Conservation (phyloP, 2,329 filamentous ascomycete genomes). For the Colletotrichum magnum region DNA sequence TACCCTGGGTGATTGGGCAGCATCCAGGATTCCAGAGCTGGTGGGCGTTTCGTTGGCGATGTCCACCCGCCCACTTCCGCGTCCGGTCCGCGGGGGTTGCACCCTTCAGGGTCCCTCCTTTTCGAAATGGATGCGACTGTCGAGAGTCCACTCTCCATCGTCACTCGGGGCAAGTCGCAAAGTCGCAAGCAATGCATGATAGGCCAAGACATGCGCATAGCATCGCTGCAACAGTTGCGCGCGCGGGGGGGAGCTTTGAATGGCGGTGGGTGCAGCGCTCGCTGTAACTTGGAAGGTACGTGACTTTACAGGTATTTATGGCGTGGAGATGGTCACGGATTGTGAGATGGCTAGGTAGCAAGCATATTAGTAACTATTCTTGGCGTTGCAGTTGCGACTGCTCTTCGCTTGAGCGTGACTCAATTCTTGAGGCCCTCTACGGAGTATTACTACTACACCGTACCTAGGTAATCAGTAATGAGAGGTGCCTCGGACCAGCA, state of each 20-base stretch:
- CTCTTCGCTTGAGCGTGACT: not conserved
- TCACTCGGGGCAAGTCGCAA: not conserved
- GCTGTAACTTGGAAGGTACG: not conserved
- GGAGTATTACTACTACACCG: too few species aligned
- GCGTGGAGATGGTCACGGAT: conserved; percentile 9
- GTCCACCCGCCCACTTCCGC: conserved; percentile 13
- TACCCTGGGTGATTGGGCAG: too few species aligned
- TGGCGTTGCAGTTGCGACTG: conserved; percentile 18
- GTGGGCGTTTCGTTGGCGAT: not conserved
- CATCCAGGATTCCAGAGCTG: too few species aligned
- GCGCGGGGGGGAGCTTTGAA: not conserved
- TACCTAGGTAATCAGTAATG: too few species aligned
- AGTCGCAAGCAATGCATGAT: not conserved
- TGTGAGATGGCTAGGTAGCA: conserved; percentile 5
- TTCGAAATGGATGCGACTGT: conserved; percentile 6
- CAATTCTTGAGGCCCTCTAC: not conserved
- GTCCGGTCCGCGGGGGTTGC: conserved; percentile 3
- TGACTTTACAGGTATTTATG: not conserved
- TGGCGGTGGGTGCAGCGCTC: not conserved
- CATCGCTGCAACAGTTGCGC: not conserved
- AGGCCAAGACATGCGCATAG: conserved; percentile 6
- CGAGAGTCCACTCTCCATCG: conserved; percentile 3
- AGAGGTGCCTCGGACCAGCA: too few species aligned
- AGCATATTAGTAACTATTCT: not conserved
- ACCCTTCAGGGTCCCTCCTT: conserved; percentile 34